These are phyloP conservation scores for Ustilago sp. DNA, from an alignment of 1,284 basidiomycete species.

Conservation along the genomic window DNA sequence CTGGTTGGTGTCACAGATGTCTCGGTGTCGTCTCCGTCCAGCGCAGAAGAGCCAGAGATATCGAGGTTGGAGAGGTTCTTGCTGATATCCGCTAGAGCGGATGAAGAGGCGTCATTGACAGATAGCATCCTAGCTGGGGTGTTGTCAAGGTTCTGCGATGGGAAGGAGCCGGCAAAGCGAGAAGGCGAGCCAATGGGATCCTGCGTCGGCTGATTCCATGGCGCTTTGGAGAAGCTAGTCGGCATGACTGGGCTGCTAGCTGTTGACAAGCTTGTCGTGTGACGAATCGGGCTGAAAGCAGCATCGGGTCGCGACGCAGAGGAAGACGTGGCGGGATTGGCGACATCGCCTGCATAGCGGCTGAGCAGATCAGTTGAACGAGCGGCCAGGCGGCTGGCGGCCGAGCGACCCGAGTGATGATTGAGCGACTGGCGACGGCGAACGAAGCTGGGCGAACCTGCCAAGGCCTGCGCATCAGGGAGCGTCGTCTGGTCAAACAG, in stretches of 20 bases:
- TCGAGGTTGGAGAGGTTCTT: slow-evolving; percentile 39
- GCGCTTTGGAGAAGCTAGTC: slow-evolving; percentile 36
- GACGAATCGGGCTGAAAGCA: slow-evolving; percentile 37
- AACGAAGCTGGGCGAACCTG: slow-evolving; percentile 27
- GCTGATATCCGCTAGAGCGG: slow-evolving; percentile 32
- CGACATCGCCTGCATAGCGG: slow-evolving; percentile 11
- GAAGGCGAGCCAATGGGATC: slow-evolving; percentile 49
- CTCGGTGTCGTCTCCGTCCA: slow-evolving; percentile 12
- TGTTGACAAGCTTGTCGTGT: slow-evolving; percentile 35
- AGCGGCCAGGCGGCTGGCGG: slow-evolving; percentile 36
- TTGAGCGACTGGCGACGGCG: slow-evolving; percentile 63
- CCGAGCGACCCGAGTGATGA: slow-evolving; percentile 39
- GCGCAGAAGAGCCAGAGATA: slow-evolving; percentile 38
- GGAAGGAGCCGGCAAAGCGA: slow-evolving; percentile 43
- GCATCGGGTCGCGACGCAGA: slow-evolving; percentile 30
- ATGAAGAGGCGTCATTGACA: slow-evolving; percentile 17
- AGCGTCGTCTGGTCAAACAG: slow-evolving; percentile 30
- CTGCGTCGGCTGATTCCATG: slow-evolving; percentile 38
- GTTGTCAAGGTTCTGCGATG: slow-evolving; percentile 35
- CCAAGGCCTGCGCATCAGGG: slow-evolving; percentile 27
- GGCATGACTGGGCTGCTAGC: slow-evolving; percentile 41
- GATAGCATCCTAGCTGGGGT: slow-evolving; percentile 20
- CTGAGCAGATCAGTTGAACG: slow-evolving; percentile 32
- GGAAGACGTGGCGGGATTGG: slow-evolving; percentile 17
- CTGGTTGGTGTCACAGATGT: slow-evolving; percentile 10